Percentiles rank a stretch among this genome's conserved stretches.
Evolutionary conservation across 768 basidiomycete species (phyloP).

Genomic region (Trametes sanguinea): DNA sequence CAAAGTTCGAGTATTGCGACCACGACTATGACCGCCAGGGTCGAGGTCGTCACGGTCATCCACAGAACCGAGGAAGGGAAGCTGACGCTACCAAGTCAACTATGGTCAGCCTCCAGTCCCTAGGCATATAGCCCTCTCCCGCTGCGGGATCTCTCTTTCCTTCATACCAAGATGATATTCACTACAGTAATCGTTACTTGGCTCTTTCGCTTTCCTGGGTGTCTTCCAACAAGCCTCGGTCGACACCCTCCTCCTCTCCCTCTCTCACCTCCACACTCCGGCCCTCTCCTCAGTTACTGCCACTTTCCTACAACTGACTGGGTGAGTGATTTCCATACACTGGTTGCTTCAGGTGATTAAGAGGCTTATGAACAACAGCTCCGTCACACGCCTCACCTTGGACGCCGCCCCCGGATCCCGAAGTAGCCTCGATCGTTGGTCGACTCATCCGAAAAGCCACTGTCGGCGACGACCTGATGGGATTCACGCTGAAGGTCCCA

Average conservation of each 20-base stretch:
- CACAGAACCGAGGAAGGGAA: too few relatives aligned
- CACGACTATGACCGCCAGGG: too few relatives aligned
- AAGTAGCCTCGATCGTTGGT: background rate
- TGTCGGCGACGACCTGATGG: background rate
- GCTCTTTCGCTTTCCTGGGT: constrained; percentile 3
- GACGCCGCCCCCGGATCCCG: background rate
- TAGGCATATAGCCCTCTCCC: background rate
- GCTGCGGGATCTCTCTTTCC: background rate
- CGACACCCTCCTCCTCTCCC: background rate
- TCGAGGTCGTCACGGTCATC: too few relatives aligned
- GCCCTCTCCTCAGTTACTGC: background rate
- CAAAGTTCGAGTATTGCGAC: too few relatives aligned
- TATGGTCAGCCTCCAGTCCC: background rate
- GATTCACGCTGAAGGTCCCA: background rate
- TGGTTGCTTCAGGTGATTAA: background rate
- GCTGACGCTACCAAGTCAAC: background rate
- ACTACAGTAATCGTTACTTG: constrained; percentile 1
- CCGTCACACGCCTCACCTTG: background rate
- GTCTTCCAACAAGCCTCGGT: constrained; percentile 4
- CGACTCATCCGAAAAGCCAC: background rate
- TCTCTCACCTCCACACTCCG: background rate
- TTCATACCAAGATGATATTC: constrained; percentile 3
- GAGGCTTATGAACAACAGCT: too few relatives aligned
- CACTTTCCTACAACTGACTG: background rate
- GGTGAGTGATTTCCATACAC: background rate